Percentiles rank a stretch among this genome's conserved stretches.
phyloP scores from a whole-genome alignment of 768 basidiomycete genomes.

The Pleurotus tuoliensis region DNA sequence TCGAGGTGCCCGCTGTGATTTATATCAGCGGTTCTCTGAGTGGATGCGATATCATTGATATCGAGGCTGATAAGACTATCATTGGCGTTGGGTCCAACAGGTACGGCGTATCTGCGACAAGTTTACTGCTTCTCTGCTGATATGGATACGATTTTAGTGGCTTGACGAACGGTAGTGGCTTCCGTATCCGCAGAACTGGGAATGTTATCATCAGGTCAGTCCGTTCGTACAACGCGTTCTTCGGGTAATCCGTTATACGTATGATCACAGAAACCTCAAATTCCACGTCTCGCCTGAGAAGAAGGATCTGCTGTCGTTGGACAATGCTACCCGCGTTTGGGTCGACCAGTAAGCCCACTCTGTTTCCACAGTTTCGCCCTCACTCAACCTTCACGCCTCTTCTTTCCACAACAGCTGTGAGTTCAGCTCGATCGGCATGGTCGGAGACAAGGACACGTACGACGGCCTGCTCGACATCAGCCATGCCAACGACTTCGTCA shows the following conservation, averaged over 20 bases:
- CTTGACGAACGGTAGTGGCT: not conserved
- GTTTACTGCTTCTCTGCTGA: not conserved
- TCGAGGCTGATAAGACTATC: conserved; percentile 1
- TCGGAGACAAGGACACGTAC: not conserved
- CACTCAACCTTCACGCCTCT: no score
- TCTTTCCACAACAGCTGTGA: not conserved
- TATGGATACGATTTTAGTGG: not conserved
- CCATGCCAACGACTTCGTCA: conserved; percentile 2
- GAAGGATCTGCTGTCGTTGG: not conserved
- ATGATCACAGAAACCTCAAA: not conserved
- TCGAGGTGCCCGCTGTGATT: not conserved
- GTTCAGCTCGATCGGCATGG: not conserved
- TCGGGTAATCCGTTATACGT: no score
- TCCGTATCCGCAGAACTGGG: not conserved
- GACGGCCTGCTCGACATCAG: conserved; percentile 1
- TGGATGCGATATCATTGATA: conserved; percentile 1
- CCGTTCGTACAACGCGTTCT: no score
- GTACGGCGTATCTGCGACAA: not conserved
- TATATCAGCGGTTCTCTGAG: not conserved
- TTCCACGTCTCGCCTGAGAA: conserved; percentile 1
- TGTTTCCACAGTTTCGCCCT: not conserved
- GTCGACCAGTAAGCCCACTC: not conserved
- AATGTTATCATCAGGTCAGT: conserved; percentile 4
- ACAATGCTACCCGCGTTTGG: not conserved
- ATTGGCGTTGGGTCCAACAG: not conserved